Evolutionary conservation across 2,329 filamentous ascomycete genomes (phyloP).

Genomic region (Aureobasidium sp.): DNA sequence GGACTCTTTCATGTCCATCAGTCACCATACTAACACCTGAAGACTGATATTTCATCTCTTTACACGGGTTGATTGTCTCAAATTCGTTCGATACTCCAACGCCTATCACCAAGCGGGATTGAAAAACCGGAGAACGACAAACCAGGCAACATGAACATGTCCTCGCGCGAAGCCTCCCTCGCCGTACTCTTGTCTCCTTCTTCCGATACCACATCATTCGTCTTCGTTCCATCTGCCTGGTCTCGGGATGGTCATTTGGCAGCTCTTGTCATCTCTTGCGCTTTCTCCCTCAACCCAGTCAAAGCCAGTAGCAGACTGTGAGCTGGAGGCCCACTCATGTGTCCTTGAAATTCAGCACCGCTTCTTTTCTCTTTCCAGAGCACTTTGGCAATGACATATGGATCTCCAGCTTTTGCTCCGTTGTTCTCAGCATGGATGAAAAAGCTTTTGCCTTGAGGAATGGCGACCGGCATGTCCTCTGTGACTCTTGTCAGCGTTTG

Average conservation of each 20-base stretch:
- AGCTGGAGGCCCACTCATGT: not conserved
- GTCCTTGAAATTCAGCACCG: not conserved
- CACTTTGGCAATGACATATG: not conserved
- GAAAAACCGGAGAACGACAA: not conserved
- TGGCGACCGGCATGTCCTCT: slow-evolving; percentile 7
- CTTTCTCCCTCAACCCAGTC: not conserved
- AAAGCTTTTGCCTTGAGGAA: slow-evolving; percentile 1
- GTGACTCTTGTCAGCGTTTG: not conserved
- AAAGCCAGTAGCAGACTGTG: not conserved
- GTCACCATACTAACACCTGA: too few relatives aligned
- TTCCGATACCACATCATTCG: too few relatives aligned
- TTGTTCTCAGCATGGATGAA: not conserved
- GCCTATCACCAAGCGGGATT: not conserved
- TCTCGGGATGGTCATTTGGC: not conserved
- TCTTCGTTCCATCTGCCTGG: not conserved
- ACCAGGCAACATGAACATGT: slow-evolving; percentile 7
- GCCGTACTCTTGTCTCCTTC: not conserved
- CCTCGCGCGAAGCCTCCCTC: not conserved
- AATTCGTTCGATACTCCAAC: not conserved
- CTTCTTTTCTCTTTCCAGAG: slow-evolving; percentile 5
- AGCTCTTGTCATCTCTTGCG: slow-evolving; percentile 4
- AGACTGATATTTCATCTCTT: too few relatives aligned
- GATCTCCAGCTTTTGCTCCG: not conserved
- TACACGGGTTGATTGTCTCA: too few relatives aligned
- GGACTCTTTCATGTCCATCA: too few relatives aligned